These are phyloP conservation scores for Spinellus fusiger DNA, from an alignment of 192 early-diverging fungal genomes.

Conservation along the genomic window DNA sequence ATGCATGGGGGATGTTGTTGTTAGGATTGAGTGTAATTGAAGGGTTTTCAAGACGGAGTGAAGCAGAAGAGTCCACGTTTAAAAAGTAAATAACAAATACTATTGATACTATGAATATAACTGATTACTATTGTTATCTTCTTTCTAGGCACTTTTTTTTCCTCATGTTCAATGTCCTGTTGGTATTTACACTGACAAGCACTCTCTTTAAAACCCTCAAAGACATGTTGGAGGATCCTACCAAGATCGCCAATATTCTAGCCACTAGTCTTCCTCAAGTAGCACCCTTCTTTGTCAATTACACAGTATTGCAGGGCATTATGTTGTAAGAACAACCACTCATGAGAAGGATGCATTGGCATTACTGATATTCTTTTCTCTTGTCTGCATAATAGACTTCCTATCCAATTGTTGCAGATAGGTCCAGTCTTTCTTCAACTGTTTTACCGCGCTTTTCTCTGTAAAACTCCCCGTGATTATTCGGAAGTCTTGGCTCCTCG, in stretches of 20 bases:
- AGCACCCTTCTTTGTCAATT: slow-evolving; percentile 76
- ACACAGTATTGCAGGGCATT: slow-evolving; percentile 66
- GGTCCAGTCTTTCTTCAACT: slow-evolving; percentile 53
- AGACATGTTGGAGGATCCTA: slow-evolving; percentile 59
- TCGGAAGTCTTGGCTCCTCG: slow-evolving; percentile 67
- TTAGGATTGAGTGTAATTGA: slow-evolving; percentile 34
- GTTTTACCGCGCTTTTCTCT: slow-evolving; percentile 50
- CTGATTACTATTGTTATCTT: not conserved
- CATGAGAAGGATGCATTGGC: slow-evolving; percentile 14
- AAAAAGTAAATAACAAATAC: slow-evolving; percentile 28
- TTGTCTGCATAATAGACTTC: slow-evolving; percentile 51
- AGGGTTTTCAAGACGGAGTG: slow-evolving; percentile 42
- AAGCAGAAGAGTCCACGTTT: slow-evolving; percentile 32
- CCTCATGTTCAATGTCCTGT: slow-evolving; percentile 67
- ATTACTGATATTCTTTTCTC: slow-evolving; percentile 40
- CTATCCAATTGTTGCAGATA: slow-evolving; percentile 65
- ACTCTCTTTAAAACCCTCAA: slow-evolving; percentile 57
- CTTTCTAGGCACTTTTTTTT: slow-evolving; percentile 71
- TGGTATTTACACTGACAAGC: slow-evolving; percentile 70
- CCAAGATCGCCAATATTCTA: slow-evolving; percentile 52
- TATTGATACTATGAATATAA: not conserved
- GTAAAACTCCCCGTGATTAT: slow-evolving; percentile 76
- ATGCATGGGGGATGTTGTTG: too few species aligned
- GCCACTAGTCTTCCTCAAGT: slow-evolving; percentile 61
- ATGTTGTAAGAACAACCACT: slow-evolving; percentile 30